phyloP scores from a whole-genome alignment of 2,329 filamentous ascomycete genomes.

The Periconia sp. region DNA sequence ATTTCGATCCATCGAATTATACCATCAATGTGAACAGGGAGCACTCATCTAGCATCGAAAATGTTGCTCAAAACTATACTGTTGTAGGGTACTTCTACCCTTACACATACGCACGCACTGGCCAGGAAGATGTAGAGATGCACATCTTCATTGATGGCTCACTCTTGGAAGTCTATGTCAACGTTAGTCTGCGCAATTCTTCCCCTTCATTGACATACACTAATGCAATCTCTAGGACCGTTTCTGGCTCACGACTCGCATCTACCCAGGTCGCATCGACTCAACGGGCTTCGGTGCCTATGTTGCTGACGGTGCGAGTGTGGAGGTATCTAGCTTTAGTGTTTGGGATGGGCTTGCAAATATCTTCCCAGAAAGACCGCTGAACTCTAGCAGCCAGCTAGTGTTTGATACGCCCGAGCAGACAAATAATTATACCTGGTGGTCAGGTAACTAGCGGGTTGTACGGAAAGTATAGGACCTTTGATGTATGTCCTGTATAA shows the following conservation, averaged over 20 bases:
- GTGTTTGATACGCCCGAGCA: conserved; percentile 51
- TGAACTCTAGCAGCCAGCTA: conserved; percentile 49
- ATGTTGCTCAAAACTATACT: conserved; percentile 50
- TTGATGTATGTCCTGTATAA: no score
- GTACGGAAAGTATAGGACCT: no score
- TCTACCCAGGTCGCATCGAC: conserved; percentile 54
- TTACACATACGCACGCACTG: conserved; percentile 46
- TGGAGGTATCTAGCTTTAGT: conserved; percentile 42
- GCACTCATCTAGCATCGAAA: conserved; percentile 49
- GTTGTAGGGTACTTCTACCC: conserved; percentile 55
- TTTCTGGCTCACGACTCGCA: conserved; percentile 49
- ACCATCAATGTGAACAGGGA: conserved; percentile 54
- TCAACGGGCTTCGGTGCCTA: conserved; percentile 53
- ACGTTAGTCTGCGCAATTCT: conserved; percentile 32
- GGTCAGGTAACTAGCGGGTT: conserved; percentile 52
- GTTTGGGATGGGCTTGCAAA: conserved; percentile 49
- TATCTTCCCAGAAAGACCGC: conserved; percentile 50
- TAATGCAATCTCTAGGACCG: conserved; percentile 35
- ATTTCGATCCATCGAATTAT: conserved; percentile 53
- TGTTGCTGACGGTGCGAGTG: conserved; percentile 44
- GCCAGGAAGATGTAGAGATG: conserved; percentile 49
- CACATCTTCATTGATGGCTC: conserved; percentile 57
- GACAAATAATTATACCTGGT: conserved; percentile 55
- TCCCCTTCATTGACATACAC: neutral
- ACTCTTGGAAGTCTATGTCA: conserved; percentile 55